Conservation (phyloP, 2,329 filamentous ascomycete genomes). For the Aureobasidium leucospermi region DNA sequence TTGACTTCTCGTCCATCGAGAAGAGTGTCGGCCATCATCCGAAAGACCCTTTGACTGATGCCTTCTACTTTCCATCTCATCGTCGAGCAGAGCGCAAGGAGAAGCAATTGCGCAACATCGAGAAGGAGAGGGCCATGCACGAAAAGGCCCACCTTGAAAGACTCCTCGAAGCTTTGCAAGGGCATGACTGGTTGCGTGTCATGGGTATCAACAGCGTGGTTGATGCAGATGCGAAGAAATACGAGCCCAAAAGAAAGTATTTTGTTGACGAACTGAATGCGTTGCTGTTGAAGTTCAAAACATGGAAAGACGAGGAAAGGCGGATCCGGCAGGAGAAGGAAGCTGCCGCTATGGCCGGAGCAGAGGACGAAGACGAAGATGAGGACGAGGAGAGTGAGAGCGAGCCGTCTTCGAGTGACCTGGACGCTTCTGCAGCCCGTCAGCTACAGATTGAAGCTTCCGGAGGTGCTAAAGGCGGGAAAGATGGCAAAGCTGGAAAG, state of each 20-base stretch:
- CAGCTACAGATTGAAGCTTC: constrained; percentile 62
- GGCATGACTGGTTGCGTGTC: constrained; percentile 85
- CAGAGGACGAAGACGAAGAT: constrained; percentile 34
- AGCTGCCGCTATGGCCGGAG: constrained; percentile 46
- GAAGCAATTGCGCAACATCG: constrained; percentile 61
- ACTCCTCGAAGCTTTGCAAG: constrained; percentile 72
- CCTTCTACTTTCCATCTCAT: constrained; percentile 51
- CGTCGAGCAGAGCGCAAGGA: constrained; percentile 56
- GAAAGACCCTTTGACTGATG: constrained; percentile 50
- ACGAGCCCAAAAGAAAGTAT: constrained; percentile 75
- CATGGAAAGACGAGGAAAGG: constrained; percentile 87
- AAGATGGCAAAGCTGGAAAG: constrained; percentile 26
- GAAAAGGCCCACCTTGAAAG: constrained; percentile 60
- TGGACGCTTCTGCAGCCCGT: constrained; percentile 63
- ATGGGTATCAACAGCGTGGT: constrained; percentile 85
- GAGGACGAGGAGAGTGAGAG: constrained; percentile 29
- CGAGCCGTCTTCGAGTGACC: constrained; percentile 59
- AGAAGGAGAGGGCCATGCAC: constrained; percentile 58
- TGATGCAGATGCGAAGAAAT: constrained; percentile 77
- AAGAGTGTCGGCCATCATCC: constrained; percentile 28
- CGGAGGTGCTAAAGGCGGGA: constrained; percentile 1
- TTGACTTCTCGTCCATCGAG: constrained; percentile 37
- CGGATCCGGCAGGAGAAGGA: constrained; percentile 70
- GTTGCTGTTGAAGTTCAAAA: constrained; percentile 78
- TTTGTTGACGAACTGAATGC: constrained; percentile 77